These are phyloP conservation scores for Trichomonas vaginalis DNA, from an alignment of 208 protist genomes.

Conservation along the genomic window DNA sequence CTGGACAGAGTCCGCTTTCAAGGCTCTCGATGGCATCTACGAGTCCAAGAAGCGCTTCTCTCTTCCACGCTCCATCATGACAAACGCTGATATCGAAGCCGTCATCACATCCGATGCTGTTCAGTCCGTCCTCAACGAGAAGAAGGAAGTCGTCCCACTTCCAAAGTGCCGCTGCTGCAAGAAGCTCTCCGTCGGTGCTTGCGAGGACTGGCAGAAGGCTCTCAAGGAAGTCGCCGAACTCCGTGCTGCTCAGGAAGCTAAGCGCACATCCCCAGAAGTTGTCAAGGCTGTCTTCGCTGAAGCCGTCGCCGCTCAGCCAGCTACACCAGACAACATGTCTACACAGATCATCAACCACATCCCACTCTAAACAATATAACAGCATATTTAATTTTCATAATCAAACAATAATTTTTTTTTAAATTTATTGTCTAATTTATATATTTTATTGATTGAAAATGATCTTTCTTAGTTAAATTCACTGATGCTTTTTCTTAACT, in stretches of 20 bases:
- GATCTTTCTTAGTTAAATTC: too few relatives aligned
- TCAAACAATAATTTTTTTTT: too few relatives aligned
- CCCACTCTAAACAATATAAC: neutral
- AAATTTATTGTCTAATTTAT: too few relatives aligned
- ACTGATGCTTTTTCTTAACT: too few relatives aligned
- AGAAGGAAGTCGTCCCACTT: neutral
- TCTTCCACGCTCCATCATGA: constrained; percentile 54
- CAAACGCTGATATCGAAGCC: constrained; percentile 59
- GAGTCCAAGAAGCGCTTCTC: constrained; percentile 66
- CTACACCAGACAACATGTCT: neutral
- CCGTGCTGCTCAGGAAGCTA: neutral
- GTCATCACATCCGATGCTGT: constrained; percentile 68
- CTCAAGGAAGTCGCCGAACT: neutral
- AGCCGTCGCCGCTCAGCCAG: neutral
- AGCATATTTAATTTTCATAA: too few relatives aligned
- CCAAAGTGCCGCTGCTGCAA: neutral
- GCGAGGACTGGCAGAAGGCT: neutral
- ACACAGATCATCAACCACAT: neutral
- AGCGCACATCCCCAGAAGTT: neutral
- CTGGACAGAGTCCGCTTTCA: constrained; percentile 92
- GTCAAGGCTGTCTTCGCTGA: neutral
- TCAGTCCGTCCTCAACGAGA: constrained; percentile 27
- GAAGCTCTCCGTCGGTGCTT: neutral
- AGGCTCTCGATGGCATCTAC: constrained; percentile 78
- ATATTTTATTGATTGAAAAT: too few relatives aligned